Base-by-base conservation (phyloP, 768 basidiomycete species). In the Albatrellus ellisii region DNA sequence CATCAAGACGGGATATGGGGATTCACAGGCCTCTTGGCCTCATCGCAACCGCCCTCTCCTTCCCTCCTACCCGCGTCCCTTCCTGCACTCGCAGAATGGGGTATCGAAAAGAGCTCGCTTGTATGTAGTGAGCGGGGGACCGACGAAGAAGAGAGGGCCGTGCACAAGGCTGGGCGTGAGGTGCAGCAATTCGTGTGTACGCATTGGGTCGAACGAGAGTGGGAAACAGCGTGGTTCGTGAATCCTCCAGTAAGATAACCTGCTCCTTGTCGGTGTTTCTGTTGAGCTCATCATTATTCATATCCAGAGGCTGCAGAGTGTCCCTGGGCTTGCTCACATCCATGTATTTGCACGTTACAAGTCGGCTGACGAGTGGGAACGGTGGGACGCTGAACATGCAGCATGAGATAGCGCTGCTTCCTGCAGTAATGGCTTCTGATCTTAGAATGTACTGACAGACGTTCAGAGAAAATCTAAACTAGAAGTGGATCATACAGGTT, bases 141-240 rank as follows among this genome's bases (percentile, higher is more conserved):
- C 0, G 59, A 62, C 4, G 72, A 69, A 48, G 76, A 83, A 52
- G 72, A 73, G 28, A 54, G 45, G 14, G 59, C 73, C 43, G 64
- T 81, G 8, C 56, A 56, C 36, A 55, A 55, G 34, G 78, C 73
- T 4, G 77, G 76, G 5, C 55, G 49, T 32, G 76, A 83, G 47
- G 73, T 87, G 32, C 65, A 72, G 26, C 59, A 58, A 37, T 89
- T 80, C 56, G 71, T 91, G 10, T 65, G 60, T 55, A 66, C 64
- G 36, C 62, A 74, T 36, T 90, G 88, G 88, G 51, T 54, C 14
- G 82, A 86, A 53, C 56, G 53, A 4, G 69, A 72, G n/a, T 91
- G 84, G 86, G 88, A 91, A 60, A 86, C 85, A 0, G 84, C 83
- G 2, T 91, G 88, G 88, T 89, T 89, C 53, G 80, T 87, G 32